phyloP scores from a whole-genome alignment of 805 yeast genomes.

The Candida dajiaensis region DNA sequence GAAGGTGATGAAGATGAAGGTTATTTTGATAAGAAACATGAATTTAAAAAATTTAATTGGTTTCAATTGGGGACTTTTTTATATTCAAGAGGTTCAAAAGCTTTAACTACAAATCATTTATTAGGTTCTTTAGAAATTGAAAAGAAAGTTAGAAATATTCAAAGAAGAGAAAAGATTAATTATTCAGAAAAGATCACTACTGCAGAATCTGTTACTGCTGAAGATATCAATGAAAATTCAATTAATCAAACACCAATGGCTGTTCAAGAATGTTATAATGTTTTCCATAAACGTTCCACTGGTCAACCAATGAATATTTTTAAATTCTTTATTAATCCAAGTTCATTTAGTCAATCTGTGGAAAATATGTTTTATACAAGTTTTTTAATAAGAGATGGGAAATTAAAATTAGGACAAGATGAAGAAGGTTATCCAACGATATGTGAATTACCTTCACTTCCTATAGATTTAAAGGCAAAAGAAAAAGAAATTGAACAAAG shows the following conservation, averaged over 20 bases:
- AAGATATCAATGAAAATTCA: conserved; percentile 43
- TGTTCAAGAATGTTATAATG: conserved; percentile 48
- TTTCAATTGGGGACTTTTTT: conserved; percentile 48
- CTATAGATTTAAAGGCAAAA: conserved; percentile 20
- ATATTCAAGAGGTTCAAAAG: conserved; percentile 38
- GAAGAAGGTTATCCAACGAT: conserved; percentile 40
- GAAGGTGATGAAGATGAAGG: conserved; percentile 21
- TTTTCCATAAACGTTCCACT: conserved; percentile 29
- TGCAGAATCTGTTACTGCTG: conserved; percentile 49
- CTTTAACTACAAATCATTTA: conserved; percentile 53
- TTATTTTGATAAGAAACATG: conserved; percentile 22
- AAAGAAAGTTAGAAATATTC: conserved; percentile 34
- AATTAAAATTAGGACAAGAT: conserved; percentile 47
- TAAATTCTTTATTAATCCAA: conserved; percentile 66
- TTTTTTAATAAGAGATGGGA: conserved; percentile 72
- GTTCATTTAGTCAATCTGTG: conserved; percentile 68
- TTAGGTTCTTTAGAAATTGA: conserved; percentile 68
- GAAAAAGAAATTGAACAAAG: conserved; percentile 23
- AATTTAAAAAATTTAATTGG: conserved; percentile 53
- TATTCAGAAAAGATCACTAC: conserved; percentile 36
- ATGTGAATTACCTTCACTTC: conserved; percentile 27
- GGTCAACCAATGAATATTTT: conserved; percentile 48
- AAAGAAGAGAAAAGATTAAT: conserved; percentile 37
- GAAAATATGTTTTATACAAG: conserved; percentile 83
- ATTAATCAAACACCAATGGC: conserved; percentile 61